Evolutionary conservation across 225 moss, liverwort and hornwort species (phyloP), one percentile per base, ranked within the genome.

Genomic region (Lunularia cruciata): DNA sequence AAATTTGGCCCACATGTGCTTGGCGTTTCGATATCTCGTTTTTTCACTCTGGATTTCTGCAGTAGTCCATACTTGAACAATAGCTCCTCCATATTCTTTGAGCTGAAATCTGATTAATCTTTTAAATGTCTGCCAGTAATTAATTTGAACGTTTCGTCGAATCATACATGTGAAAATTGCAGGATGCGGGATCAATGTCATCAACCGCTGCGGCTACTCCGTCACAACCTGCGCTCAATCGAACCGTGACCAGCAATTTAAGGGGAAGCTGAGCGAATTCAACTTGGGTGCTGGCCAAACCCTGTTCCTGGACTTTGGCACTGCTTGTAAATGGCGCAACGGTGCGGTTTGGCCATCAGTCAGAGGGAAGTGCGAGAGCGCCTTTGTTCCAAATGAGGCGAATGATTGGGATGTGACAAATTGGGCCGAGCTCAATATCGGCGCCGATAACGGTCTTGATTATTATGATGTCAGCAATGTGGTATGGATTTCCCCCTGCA

Each of bases 391-490:
- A 32, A 49, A 67, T n/a, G 48, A 32, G 18, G 48, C 67, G 8
- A 67, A 32, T 20, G 63, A 63, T 26, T 42, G 63, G 63, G 46
- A 42, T 26, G 26, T 16, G 36, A 46, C 63, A 3, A 63, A 63
- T 43, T 63, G 42, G 63, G 63, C 63, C 15, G 63, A 63, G 63
- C 8, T 63, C 8, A 63, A 42, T 14, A 45, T 45, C 18, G 49
- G 49, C 22, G 48, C 49, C 47, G 43, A 15, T 7, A 22, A 22
- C 23, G 67, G 67, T 20, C 33, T 67, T 3, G 67, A 67, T 45
- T 67, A 49, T 33, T 67, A 67, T 36, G 67, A 67, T 13, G 33
- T 67, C 13, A 67, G 67, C 67, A 67, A 67, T 16, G 67, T 67
- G 67, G 67, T 67, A 51, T 8, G 62, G 10, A 7, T 33, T 15